Percentiles rank a stretch among this genome's conserved stretches.
phyloP scores from a whole-genome alignment of 257 asterid genomes.

The Solanum pennellii region DNA sequence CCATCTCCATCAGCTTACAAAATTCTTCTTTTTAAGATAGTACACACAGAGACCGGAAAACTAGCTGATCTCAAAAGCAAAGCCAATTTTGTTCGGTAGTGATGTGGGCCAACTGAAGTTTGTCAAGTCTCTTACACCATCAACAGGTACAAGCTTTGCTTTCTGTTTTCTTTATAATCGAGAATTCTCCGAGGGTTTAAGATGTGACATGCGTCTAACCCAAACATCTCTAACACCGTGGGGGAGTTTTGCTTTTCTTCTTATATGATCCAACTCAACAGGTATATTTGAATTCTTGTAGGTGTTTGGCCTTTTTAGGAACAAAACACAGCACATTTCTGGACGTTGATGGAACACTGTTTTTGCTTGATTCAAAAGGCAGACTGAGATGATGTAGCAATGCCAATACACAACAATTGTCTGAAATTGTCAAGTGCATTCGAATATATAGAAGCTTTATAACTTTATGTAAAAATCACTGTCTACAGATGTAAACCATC shows the following conservation, averaged over 20 bases:
- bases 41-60: slow-evolving; percentile 1
- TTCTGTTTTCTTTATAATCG: not conserved
- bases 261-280: not conserved
- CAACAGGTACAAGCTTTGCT: slow-evolving; percentile 7
- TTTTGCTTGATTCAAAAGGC: not conserved
- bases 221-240: not conserved
- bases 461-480: not conserved
- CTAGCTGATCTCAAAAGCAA: not conserved
- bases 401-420: not conserved
- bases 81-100: slow-evolving; percentile 9
- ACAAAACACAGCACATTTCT: not conserved
- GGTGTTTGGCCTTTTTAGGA: slow-evolving; percentile 14
- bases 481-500: not conserved
- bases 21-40: slow-evolving; percentile 3
- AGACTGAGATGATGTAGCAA: not conserved
- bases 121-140: not conserved
- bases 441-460: not conserved
- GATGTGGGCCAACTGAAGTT: slow-evolving; percentile 6
- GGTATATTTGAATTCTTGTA: slow-evolving; percentile 1
- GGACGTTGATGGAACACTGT: not conserved
- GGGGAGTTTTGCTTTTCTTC: not conserved
- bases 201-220: not conserved
- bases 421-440: not conserved
- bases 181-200: not conserved
- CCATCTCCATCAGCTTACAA: not conserved